Percentiles rank a stretch among this genome's conserved stretches.
phyloP scores from a whole-genome alignment of 2,329 filamentous ascomycete genomes.

The Cladophialophora yegresii region DNA sequence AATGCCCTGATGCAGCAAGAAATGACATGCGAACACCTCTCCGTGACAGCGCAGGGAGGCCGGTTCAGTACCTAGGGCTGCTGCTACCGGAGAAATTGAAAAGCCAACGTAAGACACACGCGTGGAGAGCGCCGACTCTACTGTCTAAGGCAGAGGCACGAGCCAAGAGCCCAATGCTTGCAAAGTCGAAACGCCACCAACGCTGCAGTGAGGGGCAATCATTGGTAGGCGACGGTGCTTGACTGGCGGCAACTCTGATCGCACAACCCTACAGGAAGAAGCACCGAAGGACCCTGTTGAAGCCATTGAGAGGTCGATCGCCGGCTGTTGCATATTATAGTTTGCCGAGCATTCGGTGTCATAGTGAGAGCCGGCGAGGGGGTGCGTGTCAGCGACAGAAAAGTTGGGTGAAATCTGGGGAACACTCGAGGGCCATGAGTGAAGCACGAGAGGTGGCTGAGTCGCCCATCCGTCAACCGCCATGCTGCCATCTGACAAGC shows the following conservation, averaged over 20 bases:
- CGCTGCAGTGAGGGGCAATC: background rate
- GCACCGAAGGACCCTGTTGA: background rate
- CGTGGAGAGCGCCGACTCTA: background rate
- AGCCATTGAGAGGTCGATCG: background rate
- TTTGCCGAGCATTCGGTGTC: background rate
- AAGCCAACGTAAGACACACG: background rate
- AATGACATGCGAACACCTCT: background rate
- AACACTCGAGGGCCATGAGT: conserved; percentile 3
- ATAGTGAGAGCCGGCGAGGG: conserved; percentile 17
- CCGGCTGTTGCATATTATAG: background rate
- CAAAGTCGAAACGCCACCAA: conserved; percentile 4
- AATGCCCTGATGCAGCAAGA: background rate
- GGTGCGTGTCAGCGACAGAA: conserved; percentile 7
- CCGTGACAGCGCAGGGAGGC: background rate
- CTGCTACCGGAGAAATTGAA: background rate
- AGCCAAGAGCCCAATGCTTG: conserved; percentile 3
- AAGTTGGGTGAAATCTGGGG: conserved; percentile 14
- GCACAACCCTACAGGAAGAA: background rate
- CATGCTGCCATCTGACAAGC: background rate
- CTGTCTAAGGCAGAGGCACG: background rate
- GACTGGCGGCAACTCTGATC: background rate
- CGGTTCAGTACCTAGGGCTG: background rate
- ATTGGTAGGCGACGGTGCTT: background rate
- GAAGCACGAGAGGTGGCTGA: background rate
- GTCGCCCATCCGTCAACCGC: background rate